Evolutionary conservation across 495 filamentous ascomycete species (phyloP).

Genomic region (Patellaria atrata): DNA sequence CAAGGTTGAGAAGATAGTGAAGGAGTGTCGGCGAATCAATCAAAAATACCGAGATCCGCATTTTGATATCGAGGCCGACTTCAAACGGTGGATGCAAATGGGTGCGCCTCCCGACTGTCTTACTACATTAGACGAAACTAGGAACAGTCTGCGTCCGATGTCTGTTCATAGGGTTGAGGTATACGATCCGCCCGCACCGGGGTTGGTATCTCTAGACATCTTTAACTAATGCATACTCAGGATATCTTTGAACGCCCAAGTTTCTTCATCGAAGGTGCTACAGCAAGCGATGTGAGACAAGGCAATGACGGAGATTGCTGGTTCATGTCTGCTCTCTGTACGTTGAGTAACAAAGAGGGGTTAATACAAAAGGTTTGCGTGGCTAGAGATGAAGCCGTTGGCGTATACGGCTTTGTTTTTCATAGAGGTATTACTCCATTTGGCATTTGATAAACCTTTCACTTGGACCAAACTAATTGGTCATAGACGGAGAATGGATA

Average conservation of each 20-base stretch:
- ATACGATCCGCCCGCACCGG: constrained; percentile 1
- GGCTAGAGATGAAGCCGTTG: constrained; percentile 60
- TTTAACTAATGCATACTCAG: constrained; percentile 19
- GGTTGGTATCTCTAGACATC: constrained; percentile 3
- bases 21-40: constrained; percentile 71
- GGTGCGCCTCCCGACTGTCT: constrained; percentile 43
- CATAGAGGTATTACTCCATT: constrained; percentile 42
- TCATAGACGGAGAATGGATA: constrained; percentile 75
- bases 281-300: constrained; percentile 69
- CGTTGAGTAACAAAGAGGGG: constrained; percentile 63
- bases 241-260: constrained; percentile 81
- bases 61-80: constrained; percentile 75
- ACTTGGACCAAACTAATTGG: constrained; percentile 13
- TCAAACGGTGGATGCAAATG: constrained; percentile 46
- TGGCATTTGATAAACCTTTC: constrained; percentile 1
- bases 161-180: constrained; percentile 29
- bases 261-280: constrained; percentile 74
- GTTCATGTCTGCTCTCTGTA: constrained; percentile 77
- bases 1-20: constrained; percentile 69
- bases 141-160: constrained; percentile 14
- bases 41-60: constrained; percentile 81
- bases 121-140: constrained; percentile 17
- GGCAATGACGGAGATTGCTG: constrained; percentile 79
- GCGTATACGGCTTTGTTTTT: constrained; percentile 93
- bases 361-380: constrained; percentile 76